Evolutionary conservation across 345 rosid species (phyloP).

Genomic region (Corchorus capsularis): DNA sequence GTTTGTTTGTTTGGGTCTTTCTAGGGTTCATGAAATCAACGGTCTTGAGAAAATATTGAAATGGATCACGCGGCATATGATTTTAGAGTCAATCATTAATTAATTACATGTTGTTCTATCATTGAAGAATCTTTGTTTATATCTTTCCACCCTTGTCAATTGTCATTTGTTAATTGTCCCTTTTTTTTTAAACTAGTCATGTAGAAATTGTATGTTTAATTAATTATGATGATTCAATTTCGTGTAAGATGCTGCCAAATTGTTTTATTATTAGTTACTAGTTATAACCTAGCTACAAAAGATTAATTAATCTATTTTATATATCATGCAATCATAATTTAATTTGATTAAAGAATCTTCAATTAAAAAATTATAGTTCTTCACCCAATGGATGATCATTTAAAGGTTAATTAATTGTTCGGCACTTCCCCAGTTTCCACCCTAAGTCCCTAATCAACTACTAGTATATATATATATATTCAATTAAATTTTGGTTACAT

Average conservation of each 20-base stretch:
- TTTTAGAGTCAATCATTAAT: neutral
- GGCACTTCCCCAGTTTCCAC: too few relatives aligned
- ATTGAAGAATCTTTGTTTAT: neutral
- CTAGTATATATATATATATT: too few relatives aligned
- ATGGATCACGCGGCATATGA: neutral
- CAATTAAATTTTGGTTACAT: too few relatives aligned
- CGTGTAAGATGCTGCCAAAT: neutral
- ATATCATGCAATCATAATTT: too few relatives aligned
- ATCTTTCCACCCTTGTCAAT: neutral
- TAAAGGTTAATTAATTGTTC: too few relatives aligned
- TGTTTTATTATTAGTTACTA: neutral
- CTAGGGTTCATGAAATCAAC: neutral
- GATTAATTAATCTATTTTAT: too few relatives aligned
- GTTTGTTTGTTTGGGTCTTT: neutral
- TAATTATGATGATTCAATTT: neutral
- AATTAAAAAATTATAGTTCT: too few relatives aligned
- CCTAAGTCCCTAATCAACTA: too few relatives aligned
- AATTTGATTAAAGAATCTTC: too few relatives aligned
- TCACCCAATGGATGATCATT: too few relatives aligned
- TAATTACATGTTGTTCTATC: neutral
- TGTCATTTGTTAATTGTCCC: neutral
- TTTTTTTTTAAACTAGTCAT: neutral
- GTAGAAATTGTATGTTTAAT: neutral
- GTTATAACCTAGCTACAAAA: too few relatives aligned
- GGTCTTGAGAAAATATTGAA: neutral